Evolutionary conservation across 495 filamentous ascomycete genomes (phyloP).

Genomic region (Evernia prunastri): DNA sequence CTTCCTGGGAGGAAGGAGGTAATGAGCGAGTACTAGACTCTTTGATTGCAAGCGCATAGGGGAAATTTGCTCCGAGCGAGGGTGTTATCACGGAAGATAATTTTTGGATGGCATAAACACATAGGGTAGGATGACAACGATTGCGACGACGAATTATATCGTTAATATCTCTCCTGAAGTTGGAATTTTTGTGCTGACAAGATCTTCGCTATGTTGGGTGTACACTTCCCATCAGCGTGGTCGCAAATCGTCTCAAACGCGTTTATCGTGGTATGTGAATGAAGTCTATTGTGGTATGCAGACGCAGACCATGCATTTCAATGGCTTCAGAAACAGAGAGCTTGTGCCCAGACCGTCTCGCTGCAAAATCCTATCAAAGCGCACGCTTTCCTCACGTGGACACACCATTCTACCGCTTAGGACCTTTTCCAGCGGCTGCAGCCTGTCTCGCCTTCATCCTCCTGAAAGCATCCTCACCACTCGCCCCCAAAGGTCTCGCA

Average conservation of each 20-base stretch:
- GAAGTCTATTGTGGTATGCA: neutral
- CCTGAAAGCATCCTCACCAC: slow-evolving; percentile 73
- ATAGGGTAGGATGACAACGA: neutral
- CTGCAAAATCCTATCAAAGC: neutral
- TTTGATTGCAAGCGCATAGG: neutral
- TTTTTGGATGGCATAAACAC: slow-evolving; percentile 18
- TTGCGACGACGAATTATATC: neutral
- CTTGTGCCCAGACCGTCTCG: neutral
- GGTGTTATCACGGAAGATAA: neutral
- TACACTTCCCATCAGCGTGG: neutral
- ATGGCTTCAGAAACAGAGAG: neutral
- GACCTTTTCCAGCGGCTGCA: slow-evolving; percentile 45
- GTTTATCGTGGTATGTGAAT: neutral
- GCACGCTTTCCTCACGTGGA: neutral
- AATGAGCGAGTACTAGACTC: neutral
- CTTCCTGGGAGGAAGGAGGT: slow-evolving; percentile 7
- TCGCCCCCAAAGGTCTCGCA: slow-evolving; percentile 60
- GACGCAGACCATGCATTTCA: neutral
- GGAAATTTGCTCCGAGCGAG: neutral
- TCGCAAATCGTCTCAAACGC: neutral
- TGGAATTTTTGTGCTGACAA: neutral
- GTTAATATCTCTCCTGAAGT: neutral
- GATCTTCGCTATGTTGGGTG: neutral
- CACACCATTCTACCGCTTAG: slow-evolving; percentile 19
- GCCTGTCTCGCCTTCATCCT: slow-evolving; percentile 70